Conservation (phyloP, 1,139 yeast species). For the Kodamaea anthophila region DNA sequence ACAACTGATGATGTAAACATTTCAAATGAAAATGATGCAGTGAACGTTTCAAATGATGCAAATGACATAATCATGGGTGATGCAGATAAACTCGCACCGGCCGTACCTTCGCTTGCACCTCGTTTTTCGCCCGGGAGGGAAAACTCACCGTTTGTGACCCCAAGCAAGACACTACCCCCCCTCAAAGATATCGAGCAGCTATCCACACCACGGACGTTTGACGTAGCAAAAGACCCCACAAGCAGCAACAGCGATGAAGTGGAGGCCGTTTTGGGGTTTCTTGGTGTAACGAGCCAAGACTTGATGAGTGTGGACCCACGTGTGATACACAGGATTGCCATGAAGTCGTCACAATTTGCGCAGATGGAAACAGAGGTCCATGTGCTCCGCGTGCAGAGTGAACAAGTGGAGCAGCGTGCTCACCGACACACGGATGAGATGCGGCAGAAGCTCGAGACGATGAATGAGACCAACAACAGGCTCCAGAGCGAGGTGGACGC, state of each 20-base stretch:
- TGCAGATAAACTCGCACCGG: no score
- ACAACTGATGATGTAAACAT: no score
- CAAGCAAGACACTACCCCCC: slow-evolving; percentile 32
- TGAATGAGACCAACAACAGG: slow-evolving; percentile 2
- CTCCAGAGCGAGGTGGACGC: slow-evolving; percentile 2
- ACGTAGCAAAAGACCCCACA: slow-evolving; percentile 31
- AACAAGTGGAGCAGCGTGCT: slow-evolving; percentile 3
- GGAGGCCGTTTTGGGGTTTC: slow-evolving; percentile 23
- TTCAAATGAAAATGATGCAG: no score
- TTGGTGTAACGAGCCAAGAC: slow-evolving; percentile 26
- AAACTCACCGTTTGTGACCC: slow-evolving; percentile 5
- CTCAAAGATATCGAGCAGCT: slow-evolving; percentile 40
- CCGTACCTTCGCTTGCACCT: no score
- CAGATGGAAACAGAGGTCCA: slow-evolving; percentile 2
- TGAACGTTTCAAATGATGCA: no score
- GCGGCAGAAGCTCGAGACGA: slow-evolving; percentile 1
- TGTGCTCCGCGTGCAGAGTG: slow-evolving; percentile 1
- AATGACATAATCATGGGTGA: no score
- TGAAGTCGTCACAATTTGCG: slow-evolving; percentile 34
- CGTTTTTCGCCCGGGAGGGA: no score
- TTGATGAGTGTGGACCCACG: slow-evolving; percentile 10
- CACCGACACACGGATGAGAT: slow-evolving; percentile 1
- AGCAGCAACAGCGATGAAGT: slow-evolving; percentile 1
- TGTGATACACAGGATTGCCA: slow-evolving; percentile 30
- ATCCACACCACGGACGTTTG: slow-evolving; percentile 37